A percentile compares a stretch with the other conserved stretches of the same genome.
Evolutionary conservation across 2,329 filamentous ascomycete genomes (phyloP).

Genomic region (Metarhizium humberi): DNA sequence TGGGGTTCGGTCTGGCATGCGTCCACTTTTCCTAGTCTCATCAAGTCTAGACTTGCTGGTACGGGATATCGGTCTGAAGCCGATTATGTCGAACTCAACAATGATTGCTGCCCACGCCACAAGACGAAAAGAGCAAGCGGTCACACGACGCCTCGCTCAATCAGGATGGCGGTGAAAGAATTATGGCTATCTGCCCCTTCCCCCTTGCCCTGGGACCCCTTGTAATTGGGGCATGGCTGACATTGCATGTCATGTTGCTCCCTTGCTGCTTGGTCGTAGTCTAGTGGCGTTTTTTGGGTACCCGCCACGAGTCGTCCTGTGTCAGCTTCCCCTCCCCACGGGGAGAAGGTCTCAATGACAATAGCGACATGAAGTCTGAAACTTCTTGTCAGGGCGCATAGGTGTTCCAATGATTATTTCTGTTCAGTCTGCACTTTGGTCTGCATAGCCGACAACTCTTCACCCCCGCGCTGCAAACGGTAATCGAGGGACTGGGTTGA

Average conservation of each 20-base stretch:
- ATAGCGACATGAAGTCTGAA: too few species aligned
- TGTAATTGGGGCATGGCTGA: too few species aligned
- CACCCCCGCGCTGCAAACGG: neutral
- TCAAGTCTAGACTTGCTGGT: neutral
- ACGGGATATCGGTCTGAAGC: neutral
- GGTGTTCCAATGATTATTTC: too few species aligned
- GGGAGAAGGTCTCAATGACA: too few species aligned
- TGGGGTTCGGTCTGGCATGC: neutral
- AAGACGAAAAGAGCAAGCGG: slow-evolving; percentile 1
- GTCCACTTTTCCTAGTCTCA: neutral
- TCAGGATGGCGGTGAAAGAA: slow-evolving; percentile 3
- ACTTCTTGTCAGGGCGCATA: too few species aligned
- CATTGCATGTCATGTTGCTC: too few species aligned
- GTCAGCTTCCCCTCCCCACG: too few species aligned
- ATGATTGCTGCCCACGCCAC: neutral
- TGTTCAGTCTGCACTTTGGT: too few species aligned
- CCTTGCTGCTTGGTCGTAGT: too few species aligned
- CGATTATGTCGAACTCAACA: neutral
- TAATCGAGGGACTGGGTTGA: neutral
- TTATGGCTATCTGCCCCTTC: neutral
- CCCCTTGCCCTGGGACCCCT: neutral
- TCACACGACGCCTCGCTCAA: slow-evolving; percentile 1
- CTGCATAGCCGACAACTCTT: too few species aligned
- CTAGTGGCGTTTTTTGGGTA: too few species aligned
- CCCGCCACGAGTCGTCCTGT: too few species aligned